Conservation (phyloP, 2,329 filamentous ascomycete genomes). For the Botrytis galanthina region DNA sequence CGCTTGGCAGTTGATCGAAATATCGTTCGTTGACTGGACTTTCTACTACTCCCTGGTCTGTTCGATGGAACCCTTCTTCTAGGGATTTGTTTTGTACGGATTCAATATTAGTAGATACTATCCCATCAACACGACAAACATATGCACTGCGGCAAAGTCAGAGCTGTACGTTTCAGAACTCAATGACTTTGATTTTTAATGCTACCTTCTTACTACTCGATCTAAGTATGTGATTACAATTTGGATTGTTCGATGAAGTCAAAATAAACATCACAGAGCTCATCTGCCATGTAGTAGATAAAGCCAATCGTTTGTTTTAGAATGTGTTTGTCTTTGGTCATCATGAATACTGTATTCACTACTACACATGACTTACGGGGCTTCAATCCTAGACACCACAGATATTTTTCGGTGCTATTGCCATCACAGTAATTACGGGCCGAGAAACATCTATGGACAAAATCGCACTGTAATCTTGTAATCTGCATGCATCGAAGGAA, state of each 20-base stretch:
- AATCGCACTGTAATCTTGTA: not conserved
- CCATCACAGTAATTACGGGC: not conserved
- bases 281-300: not conserved
- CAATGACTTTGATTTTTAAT: not conserved
- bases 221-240: not conserved
- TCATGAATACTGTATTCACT: not conserved
- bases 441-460: not conserved
- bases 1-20: not conserved
- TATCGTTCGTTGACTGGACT: rapidly evolving
- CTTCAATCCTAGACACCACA: not conserved
- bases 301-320: not conserved
- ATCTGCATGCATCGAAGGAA: not conserved
- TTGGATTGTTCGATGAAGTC: not conserved
- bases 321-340: not conserved
- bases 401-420: not conserved
- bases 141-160: not conserved
- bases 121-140: not conserved
- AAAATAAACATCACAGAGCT: not conserved
- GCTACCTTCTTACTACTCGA: not conserved
- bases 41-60: not conserved
- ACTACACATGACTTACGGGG: not conserved
- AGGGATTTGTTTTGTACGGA: not conserved
- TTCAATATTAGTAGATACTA: not conserved
- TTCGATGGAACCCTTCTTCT: not conserved
- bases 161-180: not conserved